Base-by-base conservation (phyloP, 768 basidiomycete genomes). In the Tricholoma sp. region DNA sequence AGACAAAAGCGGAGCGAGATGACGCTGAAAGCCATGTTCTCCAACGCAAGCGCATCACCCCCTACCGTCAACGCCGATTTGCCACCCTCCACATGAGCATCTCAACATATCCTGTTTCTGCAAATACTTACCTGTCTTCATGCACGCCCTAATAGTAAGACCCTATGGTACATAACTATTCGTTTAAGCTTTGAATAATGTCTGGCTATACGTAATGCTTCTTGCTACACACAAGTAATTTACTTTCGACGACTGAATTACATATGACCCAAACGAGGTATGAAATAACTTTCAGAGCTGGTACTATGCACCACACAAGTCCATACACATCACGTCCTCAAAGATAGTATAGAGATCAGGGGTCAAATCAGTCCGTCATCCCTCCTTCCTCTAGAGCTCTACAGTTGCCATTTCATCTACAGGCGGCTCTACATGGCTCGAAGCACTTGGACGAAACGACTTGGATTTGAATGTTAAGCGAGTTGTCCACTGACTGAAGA, bases 21-120 rank as follows among this genome's bases (percentile, higher is more conserved):
- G 73, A 86, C 91, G 18, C 73, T 98, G 61, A 94, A 88, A 75
- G 89, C 90, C 31, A 96, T 98, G 91, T 94, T 94, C 67, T 79
- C 50, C 42, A 45, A 41, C n/a, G 1, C 34, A 50, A 28, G 34
- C 18, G 59, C 47, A 32, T 57, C 63, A n/a, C 55, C 59, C 24
- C 56, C 61, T 11, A 37, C 53, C 17, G 31, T 50, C 11, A 54
- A 50, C 34, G 50, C 57, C 58, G 67, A 56, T 31, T 53, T 59
- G 11, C 58, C 61, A 37, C 48, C 59, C 9, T 51, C 55, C 13
- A 56, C 58, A 34, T 49, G 29, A 48, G 20, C n/a, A 5, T 15
- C 55, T 33, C 52, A 49, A 9, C 15, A 13, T 47, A 39, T 31
- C 10, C n/a, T 41, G 12, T 18, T 32, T 36, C 6, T 18, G 52